phyloP scores from a whole-genome alignment of 805 yeast genomes.

The Candida yuanshanica region DNA sequence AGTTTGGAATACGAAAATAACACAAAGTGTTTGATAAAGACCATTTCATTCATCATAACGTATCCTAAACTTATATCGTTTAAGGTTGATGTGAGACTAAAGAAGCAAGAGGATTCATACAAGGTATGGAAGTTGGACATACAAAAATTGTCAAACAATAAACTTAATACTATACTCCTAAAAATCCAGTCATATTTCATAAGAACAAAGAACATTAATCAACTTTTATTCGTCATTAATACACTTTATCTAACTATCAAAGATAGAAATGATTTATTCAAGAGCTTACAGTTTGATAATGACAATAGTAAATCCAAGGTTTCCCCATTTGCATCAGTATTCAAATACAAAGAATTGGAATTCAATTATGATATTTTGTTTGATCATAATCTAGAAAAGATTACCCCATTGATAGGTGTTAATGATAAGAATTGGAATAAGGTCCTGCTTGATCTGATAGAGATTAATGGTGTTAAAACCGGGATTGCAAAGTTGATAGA shows the following conservation, averaged over 20 bases:
- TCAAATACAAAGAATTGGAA: constrained; percentile 1
- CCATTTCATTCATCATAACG: constrained; percentile 13
- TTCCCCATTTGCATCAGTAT: not conserved
- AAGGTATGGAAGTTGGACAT: constrained; percentile 9
- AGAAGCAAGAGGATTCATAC: constrained; percentile 9
- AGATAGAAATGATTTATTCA: constrained; percentile 8
- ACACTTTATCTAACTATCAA: constrained; percentile 11
- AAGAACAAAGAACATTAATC: constrained; percentile 17
- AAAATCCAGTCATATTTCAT: constrained; percentile 6
- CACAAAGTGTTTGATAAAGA: constrained; percentile 12
- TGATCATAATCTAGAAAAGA: constrained; percentile 1
- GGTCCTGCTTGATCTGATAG: not conserved
- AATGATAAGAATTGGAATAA: not conserved
- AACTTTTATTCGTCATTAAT: constrained; percentile 16
- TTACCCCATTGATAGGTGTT: not conserved
- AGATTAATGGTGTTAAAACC: constrained; percentile 4
- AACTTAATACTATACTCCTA: constrained; percentile 14
- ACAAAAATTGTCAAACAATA: constrained; percentile 17
- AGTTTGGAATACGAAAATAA: constrained; percentile 11
- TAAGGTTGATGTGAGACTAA: constrained; percentile 13
- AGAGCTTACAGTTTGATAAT: not conserved
- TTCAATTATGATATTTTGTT: constrained; percentile 5
- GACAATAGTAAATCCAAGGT: too few relatives aligned
- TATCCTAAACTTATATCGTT: constrained; percentile 10
- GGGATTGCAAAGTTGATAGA: constrained; percentile 3